Base-by-base conservation (phyloP, 1,139 yeast genomes). In the Yamadazyma epiphylla region DNA sequence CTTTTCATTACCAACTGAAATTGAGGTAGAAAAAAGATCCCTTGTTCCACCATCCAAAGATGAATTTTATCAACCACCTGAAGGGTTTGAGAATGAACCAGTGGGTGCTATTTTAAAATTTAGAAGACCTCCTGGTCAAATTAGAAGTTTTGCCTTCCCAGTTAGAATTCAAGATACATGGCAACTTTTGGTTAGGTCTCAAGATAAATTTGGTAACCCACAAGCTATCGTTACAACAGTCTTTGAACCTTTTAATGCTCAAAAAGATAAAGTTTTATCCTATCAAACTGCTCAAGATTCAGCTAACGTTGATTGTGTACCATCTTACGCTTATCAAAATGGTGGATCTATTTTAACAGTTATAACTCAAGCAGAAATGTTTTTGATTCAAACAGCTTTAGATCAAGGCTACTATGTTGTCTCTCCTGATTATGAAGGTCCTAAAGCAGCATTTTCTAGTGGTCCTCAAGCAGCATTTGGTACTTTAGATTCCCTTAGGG, bases 241-340 rank as follows among this genome's bases (percentile, higher is more conserved):
- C 4, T 45, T 59, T 10, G 53, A 49, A 35, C 66, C 69, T 2
- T 47, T 39, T 30, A 50, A 57, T 34, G 57, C 59, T 6, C 55
- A 61, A 32, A 42, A 51, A 7, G 38, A 45, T 4, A 52, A 51
- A 32, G 30, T 64, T 11, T 41, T 63, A 5, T 49, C 62, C 7
- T 60, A 56, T 38, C 65, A 60, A 34, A 36, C 51, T n/a, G 63
- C 65, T 27, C 51, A 60, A 41, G 67, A 64, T 41, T 38, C 64
- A 8, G 43, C 64, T 3, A 32, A 33, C 14, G 13, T 34, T 2
- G 36, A 56, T 35, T 64, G 70, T 48, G 46, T 64, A 4, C 57
- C 63, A 1, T 60, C 68, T 1, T 60, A 55, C 36, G 50, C 57
- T 1, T 39, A 56, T 13, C 37, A 38, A 26, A 29, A 35, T n/a